Percentiles rank a stretch among this genome's conserved stretches.
These are phyloP conservation scores for Prinsepia uniflora DNA, from an alignment of 306 rosid species.

Conservation along the genomic window DNA sequence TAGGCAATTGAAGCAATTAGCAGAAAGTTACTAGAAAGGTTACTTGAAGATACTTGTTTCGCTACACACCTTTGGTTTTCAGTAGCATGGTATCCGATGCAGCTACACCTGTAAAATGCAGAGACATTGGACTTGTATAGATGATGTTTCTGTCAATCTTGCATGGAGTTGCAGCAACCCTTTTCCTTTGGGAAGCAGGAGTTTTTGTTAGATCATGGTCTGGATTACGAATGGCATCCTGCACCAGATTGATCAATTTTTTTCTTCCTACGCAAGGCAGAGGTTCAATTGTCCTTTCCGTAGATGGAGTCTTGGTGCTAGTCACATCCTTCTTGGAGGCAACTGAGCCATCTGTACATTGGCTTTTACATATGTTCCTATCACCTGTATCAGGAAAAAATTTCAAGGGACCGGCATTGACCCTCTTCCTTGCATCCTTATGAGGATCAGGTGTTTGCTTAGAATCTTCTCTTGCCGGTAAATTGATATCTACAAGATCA, in stretches of 20 bases:
- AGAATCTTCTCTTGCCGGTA: slow-evolving; percentile 26
- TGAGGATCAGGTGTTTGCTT: slow-evolving; percentile 33
- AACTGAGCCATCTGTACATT: slow-evolving; percentile 34
- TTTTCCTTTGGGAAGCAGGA: slow-evolving; percentile 30
- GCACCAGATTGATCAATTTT: slow-evolving; percentile 30
- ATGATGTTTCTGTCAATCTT: slow-evolving; percentile 18
- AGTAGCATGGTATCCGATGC: slow-evolving; percentile 17
- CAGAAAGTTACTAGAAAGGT: neutral
- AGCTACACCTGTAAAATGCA: slow-evolving; percentile 22
- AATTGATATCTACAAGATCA: slow-evolving; percentile 29
- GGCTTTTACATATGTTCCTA: slow-evolving; percentile 24
- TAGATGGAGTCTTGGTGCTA: slow-evolving; percentile 23
- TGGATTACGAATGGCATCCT: slow-evolving; percentile 22
- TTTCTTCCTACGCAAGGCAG: slow-evolving; percentile 36
- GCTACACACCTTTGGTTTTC: slow-evolving; percentile 34
- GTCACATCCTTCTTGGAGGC: slow-evolving; percentile 31
- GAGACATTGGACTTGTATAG: slow-evolving; percentile 34
- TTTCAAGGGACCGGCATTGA: slow-evolving; percentile 27
- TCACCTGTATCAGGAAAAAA: slow-evolving; percentile 26
- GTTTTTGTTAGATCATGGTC: slow-evolving; percentile 18
- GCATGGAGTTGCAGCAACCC: slow-evolving; percentile 33
- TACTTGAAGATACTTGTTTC: neutral
- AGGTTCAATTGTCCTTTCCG: slow-evolving; percentile 37
- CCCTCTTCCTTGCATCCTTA: slow-evolving; percentile 34
- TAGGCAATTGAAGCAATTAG: slow-evolving; percentile 11